Base-by-base conservation (phyloP, 768 basidiomycete genomes). In the Tephrocybe sp. region DNA sequence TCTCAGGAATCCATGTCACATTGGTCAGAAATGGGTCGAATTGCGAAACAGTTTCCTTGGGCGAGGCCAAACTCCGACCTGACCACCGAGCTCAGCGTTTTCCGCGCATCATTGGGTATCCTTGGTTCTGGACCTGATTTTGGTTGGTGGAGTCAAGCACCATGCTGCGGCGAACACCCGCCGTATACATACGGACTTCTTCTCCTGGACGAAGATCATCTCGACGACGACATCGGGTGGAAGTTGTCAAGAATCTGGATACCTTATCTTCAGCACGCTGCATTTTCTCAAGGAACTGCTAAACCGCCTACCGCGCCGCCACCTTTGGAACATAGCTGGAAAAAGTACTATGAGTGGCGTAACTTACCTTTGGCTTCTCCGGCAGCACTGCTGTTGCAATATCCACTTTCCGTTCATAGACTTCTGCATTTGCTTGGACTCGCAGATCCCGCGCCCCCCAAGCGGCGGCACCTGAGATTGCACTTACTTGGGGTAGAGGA, bases 281-380 rank as follows among this genome's bases (percentile, higher is more conserved):
- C 65, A n/a, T 60, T 62, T 37, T 65, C 65, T n/a, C 54, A 58
- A 33, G 52, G 57, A 25, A 58, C 57, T 13, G 31, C 41, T 1
- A n/a, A 54, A 36, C 50, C 57, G 23, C 66, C 70, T 42, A 64
- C 57, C 1, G 42, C 44, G 25, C 60, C 66, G 11, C 57, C 58
- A 12, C 44, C 47, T 50, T 55, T 55, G 55, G 64, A 52, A 51
- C 63, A 42, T 22, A 70, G 66, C 49, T 78, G 76, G 77, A 63
- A 61, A 25, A 68, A 70, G 21, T 78, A 74, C 62, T 71, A 77
- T 56, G 52, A 65, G 40, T 77, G 75, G 76, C 69, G 76, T 30
- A 64, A 67, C 40, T 57, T 78, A 18, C 68, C 76, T 29, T 58
- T 74, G 31, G 59, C 61, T 21, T 75, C 75, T 18, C 72, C 74